Percentiles rank a stretch among this genome's conserved stretches.
phyloP scores from a whole-genome alignment of 2,329 filamentous ascomycete species.

The Colletotrichum sp. region DNA sequence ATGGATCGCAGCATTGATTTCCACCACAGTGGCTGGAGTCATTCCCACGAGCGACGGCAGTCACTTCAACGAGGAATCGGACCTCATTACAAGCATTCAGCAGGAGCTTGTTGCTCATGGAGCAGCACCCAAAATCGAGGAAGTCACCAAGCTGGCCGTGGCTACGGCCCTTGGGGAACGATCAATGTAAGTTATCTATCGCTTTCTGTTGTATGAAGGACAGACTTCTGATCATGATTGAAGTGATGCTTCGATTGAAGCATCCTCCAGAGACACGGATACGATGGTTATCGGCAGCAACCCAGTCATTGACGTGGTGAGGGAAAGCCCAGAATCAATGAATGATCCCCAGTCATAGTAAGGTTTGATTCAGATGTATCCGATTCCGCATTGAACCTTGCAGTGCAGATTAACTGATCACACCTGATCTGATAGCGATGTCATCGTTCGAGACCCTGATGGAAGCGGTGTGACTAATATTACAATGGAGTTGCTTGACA shows the following conservation, averaged over 20 bases:
- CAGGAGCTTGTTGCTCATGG: neutral
- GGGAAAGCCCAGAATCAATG: neutral
- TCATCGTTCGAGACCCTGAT: neutral
- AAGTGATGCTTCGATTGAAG: neutral
- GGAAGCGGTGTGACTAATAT: neutral
- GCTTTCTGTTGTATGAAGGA: neutral
- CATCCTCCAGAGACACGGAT: neutral
- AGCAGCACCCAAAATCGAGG: neutral
- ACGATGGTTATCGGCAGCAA: neutral
- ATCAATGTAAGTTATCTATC: neutral
- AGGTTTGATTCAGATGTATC: neutral
- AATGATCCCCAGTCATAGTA: neutral
- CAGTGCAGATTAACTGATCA: neutral
- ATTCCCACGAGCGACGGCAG: neutral
- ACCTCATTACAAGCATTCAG: neutral
- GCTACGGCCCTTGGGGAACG: neutral
- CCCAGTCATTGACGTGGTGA: neutral
- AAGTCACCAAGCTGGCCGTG: neutral
- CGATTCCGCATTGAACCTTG: neutral
- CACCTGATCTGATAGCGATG: neutral
- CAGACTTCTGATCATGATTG: neutral
- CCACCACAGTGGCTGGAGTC: neutral
- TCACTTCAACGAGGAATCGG: neutral
- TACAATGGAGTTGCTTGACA: neutral
- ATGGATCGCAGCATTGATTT: neutral